Base-by-base conservation (phyloP, 148 eudicot species). In the Rhododendron kiyosumense region DNA sequence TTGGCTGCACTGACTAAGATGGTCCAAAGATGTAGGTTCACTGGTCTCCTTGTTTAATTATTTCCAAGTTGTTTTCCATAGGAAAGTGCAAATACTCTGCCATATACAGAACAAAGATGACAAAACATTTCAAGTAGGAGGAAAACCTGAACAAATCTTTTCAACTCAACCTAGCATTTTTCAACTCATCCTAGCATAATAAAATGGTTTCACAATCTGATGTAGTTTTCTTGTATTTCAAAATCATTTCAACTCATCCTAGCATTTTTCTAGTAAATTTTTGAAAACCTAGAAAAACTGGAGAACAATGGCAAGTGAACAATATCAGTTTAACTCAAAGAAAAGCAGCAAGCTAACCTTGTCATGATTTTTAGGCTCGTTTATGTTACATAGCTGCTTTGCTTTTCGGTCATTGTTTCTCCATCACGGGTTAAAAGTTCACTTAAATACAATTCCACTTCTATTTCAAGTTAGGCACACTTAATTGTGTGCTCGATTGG, bases 1-100 rank as follows among this genome's bases (percentile, higher is more conserved):
- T n/a, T n/a, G n/a, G n/a, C n/a, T n/a, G n/a, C 99, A 96, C 34
- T 85, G 92, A 30, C 85, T 84, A 67, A 54, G 83, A 78, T 88
- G 77, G 69, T 51, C 30, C 8, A 24, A 22, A 24, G 87, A 82
- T 79, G 79, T 22, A 63, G 69, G 45, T 85, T 78, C 74, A 6
- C 52, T 83, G 13, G 61, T 48, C 24, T 51, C 84, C 48, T 84
- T 36, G 10, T 79, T 75, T 80, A 20, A n/a, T n/a, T n/a, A n/a
- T 41, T 32, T 84, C 88, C 81, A 48, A 7, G 30, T 7, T 41
- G 18, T 34, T 81, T 46, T 85, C 89, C 89, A 87, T 86, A 43
- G 51, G 38, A 22, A 38, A 77, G 78, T 74, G 41, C 54, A 83
- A 65, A 51, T 69, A 43, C 49, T 51, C 79, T 78, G 26, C 18